Base-by-base conservation (phyloP, 495 filamentous ascomycete genomes). In the Daldinia childiae region DNA sequence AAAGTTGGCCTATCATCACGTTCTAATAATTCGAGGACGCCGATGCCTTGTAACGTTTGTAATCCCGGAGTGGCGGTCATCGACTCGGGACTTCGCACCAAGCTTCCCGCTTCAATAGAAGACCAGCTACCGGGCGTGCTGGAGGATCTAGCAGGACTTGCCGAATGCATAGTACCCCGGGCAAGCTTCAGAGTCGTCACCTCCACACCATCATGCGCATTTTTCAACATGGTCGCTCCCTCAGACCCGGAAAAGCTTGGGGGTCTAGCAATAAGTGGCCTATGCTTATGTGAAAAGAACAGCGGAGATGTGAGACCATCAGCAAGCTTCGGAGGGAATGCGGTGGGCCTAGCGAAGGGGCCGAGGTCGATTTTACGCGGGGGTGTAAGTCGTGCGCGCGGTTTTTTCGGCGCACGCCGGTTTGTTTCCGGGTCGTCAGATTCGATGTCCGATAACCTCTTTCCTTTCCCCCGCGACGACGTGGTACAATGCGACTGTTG, bases 1-100 rank as follows among this genome's bases (percentile, higher is more conserved):
- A 93, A 92, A 6, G 88, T 90, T 21, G 89, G 90, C 26, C 90
- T 79, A 30, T 88, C 85, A 69, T 92, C 90, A 57, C 88, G 85
- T 55, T 93, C 90, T 52, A 92, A 74, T 26, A 92, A 77, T 78
- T 92, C 90, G 21, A 87, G 70, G 7, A 91, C 79, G 9, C 88
- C 89, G 63, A 92, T 81, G 50, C 82, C 82, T 24, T 81, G 81
- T 8, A 92, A 80, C 21, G 86, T 73, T 48, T 87, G 81, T 27
- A 86, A 61, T 26, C 76, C 68, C 9, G 84, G 79, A 2, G 77
- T 61, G 41, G 73, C 77, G 2, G 80, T 75, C 41, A 78, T 77
- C 14, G 73, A 70, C 38, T 85, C 86, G 32, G 84, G 81, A 63
- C 82, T 85, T 39, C 80, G 78, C 24, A 76, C 71, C 48, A 71